phyloP scores from a whole-genome alignment of 306 rosid genomes.

The Ormosia emarginata region DNA sequence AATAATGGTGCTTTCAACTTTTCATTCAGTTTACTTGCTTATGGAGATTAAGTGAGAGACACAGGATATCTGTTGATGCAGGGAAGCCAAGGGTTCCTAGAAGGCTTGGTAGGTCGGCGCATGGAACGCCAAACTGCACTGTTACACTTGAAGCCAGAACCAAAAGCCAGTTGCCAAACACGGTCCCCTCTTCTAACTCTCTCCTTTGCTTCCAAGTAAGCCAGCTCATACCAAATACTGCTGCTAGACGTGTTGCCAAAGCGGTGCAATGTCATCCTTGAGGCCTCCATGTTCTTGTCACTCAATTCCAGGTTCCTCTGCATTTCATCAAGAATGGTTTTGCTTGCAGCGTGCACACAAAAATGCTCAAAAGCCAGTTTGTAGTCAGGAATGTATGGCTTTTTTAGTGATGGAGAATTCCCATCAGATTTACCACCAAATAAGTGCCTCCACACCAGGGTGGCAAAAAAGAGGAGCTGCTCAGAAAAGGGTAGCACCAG shows the following conservation, averaged over 20 bases:
- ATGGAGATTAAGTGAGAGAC: background rate
- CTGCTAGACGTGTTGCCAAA: constrained; percentile 97
- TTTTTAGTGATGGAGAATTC: constrained; percentile 29
- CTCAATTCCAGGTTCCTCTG: constrained; percentile 85
- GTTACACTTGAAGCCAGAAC: constrained; percentile 97
- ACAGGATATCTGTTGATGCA: constrained; percentile 65
- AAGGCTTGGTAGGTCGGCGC: constrained; percentile 56
- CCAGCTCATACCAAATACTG: constrained; percentile 92
- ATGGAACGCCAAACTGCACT: constrained; percentile 79
- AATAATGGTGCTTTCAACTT: background rate
- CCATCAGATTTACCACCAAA: constrained; percentile 43
- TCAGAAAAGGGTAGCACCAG: constrained; percentile 87
- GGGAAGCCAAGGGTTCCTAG: constrained; percentile 77
- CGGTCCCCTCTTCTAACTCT: constrained; percentile 76
- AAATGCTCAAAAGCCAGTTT: constrained; percentile 93
- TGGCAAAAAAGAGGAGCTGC: constrained; percentile 77
- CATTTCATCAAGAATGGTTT: constrained; percentile 69
- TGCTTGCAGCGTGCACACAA: constrained; percentile 90
- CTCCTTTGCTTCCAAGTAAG: constrained; percentile 90
- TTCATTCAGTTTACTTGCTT: background rate
- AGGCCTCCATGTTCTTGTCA: constrained; percentile 79
- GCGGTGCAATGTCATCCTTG: constrained; percentile 81
- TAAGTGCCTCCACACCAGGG: constrained; percentile 70
- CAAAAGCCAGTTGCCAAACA: constrained; percentile 91
- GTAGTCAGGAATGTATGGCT: constrained; percentile 92